A percentile compares a stretch with the other conserved stretches of the same genome.
Conservation (phyloP, 2,329 filamentous ascomycete species). For the Talaromyces piceae region DNA sequence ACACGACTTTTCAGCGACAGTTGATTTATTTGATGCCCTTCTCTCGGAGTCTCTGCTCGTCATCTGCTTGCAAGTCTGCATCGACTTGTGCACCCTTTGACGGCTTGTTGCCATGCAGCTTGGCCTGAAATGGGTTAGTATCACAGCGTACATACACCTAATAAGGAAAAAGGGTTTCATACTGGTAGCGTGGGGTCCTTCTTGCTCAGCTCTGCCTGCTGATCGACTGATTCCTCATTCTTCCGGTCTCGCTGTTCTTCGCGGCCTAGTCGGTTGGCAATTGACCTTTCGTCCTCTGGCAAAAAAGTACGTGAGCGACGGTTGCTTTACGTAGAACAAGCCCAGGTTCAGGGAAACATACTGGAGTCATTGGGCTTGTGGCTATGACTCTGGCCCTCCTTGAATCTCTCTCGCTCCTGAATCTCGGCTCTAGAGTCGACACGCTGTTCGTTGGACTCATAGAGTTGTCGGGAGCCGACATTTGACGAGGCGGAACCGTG, state of each 20-base stretch:
- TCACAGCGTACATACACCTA: not conserved
- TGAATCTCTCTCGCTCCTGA: conserved; percentile 52
- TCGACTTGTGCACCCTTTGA: conserved; percentile 43
- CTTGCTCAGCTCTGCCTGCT: conserved; percentile 32
- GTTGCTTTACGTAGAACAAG: too few relatives aligned
- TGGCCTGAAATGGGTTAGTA: conserved; percentile 25
- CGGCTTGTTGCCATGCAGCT: conserved; percentile 39
- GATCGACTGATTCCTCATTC: conserved; percentile 19
- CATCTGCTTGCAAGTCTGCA: conserved; percentile 36
- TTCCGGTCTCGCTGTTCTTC: conserved; percentile 23
- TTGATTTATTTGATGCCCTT: conserved; percentile 29
- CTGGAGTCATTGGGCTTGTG: conserved; percentile 66
- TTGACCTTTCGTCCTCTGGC: conserved; percentile 41
- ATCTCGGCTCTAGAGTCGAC: conserved; percentile 50
- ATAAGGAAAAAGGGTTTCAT: conserved; percentile 13
- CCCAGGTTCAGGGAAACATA: too few relatives aligned
- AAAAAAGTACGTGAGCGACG: too few relatives aligned
- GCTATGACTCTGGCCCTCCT: conserved; percentile 64
- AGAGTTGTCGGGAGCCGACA: conserved; percentile 59
- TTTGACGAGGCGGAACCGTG: conserved; percentile 40
- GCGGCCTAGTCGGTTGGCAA: conserved; percentile 30
- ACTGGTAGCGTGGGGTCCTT: conserved; percentile 38
- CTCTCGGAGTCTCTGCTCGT: conserved; percentile 37
- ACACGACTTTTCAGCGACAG: not conserved
- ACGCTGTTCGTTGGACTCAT: conserved; percentile 72